Conservation (phyloP, 192 early-diverging fungal species). For the Coemansia sp. region DNA sequence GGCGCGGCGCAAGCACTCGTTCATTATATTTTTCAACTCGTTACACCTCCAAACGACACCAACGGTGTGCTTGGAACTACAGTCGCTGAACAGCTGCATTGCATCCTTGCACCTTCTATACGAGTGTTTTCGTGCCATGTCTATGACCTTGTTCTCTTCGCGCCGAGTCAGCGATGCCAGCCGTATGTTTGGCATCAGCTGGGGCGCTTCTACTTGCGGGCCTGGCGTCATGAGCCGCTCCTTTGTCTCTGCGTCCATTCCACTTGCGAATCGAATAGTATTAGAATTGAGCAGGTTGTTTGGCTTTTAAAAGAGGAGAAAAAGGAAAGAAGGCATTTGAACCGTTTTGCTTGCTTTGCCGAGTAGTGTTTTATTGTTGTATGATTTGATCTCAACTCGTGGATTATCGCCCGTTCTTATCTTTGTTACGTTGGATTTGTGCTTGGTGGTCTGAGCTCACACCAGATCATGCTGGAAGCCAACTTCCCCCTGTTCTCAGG, state of each 20-base stretch:
- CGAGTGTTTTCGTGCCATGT: conserved; percentile 49
- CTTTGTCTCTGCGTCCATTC: conserved; percentile 36
- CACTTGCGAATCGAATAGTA: background rate
- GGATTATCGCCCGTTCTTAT: no score
- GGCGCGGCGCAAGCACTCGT: conserved; percentile 55
- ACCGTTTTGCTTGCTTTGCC: no score
- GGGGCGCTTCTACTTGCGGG: conserved; percentile 39
- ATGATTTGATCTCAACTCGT: background rate
- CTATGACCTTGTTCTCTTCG: conserved; percentile 47
- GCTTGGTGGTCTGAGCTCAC: no score
- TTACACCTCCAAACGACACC: conserved; percentile 52
- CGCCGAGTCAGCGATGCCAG: conserved; percentile 44
- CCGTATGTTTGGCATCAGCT: conserved; percentile 27
- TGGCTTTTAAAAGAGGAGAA: background rate
- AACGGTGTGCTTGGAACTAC: conserved; percentile 50
- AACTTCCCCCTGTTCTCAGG: background rate
- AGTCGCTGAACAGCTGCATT: conserved; percentile 45
- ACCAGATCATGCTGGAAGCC: no score
- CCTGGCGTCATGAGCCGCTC: conserved; percentile 50
- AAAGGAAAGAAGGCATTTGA: background rate
- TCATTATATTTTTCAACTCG: conserved; percentile 47
- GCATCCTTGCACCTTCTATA: conserved; percentile 33
- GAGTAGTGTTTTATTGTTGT: no score
- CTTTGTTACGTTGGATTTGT: no score
- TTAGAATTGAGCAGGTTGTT: background rate